These are phyloP conservation scores for Pseudonitzschia multistriata DNA, from an alignment of 108 stramenopile species.

Conservation along the genomic window DNA sequence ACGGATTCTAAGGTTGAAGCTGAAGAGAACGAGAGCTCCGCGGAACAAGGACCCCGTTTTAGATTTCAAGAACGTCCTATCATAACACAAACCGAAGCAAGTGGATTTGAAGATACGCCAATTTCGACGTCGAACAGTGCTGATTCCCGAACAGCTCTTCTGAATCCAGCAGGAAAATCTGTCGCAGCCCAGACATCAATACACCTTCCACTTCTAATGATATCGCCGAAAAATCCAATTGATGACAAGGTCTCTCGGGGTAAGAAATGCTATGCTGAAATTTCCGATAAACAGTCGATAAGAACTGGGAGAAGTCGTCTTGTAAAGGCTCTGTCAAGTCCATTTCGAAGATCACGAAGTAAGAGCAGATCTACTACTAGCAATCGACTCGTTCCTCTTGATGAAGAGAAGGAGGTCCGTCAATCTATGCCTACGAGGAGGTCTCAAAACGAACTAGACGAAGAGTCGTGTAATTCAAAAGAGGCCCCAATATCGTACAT, in stretches of 20 bases:
- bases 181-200: neutral
- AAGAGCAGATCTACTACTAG: constrained; percentile 16
- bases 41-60: neutral
- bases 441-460: constrained; percentile 3
- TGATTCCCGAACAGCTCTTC: constrained; percentile 8
- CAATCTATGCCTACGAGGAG: constrained; percentile 4
- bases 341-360: constrained; percentile 31
- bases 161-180: constrained; percentile 9
- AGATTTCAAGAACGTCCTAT: neutral
- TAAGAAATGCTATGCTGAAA: constrained; percentile 12
- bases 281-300: neutral
- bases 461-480: constrained; percentile 7
- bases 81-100: neutral
- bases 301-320: constrained; percentile 8
- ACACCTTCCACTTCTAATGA: neutral
- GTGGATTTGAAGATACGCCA: constrained; percentile 4
- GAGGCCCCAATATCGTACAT: constrained; percentile 34
- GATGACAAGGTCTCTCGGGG: constrained; percentile 1
- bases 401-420: constrained; percentile 36
- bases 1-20: neutral
- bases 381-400: constrained; percentile 28
- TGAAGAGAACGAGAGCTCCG: neutral
- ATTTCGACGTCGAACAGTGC: constrained; percentile 1
- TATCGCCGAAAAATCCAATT: constrained; percentile 2
- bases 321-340: constrained; percentile 31